These are phyloP conservation scores for Globisporangium rhizosaccharum DNA, from an alignment of 352 stramenopile species.

Conservation along the genomic window DNA sequence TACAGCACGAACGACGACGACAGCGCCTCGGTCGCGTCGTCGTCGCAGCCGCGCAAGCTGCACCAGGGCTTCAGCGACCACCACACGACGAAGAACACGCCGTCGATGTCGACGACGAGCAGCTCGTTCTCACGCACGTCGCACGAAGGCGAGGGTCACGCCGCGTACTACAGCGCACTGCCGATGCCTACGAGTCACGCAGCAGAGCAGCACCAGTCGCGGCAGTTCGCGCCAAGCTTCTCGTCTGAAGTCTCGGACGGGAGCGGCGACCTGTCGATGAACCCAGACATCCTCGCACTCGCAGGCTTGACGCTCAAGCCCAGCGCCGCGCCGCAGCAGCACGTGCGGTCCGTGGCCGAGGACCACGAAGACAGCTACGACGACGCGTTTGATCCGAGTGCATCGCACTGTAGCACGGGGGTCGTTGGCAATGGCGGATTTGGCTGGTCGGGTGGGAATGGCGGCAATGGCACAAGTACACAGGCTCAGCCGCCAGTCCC, in stretches of 20 bases:
- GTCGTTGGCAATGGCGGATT: background rate
- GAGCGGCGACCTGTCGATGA: conserved; percentile 39
- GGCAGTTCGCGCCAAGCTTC: conserved; percentile 20
- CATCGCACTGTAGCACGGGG: background rate
- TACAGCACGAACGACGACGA: conserved; percentile 7
- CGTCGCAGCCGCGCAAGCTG: conserved; percentile 16
- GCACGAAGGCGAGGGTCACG: conserved; percentile 14
- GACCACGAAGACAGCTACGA: conserved; percentile 12
- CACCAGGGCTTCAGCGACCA: conserved; percentile 14
- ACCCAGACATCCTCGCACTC: conserved; percentile 52
- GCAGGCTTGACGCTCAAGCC: conserved; percentile 32
- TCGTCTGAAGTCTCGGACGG: conserved; percentile 35
- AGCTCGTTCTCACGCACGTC: conserved; percentile 47
- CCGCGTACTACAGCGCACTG: conserved; percentile 6
- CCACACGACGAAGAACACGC: conserved; percentile 10
- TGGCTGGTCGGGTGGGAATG: conserved; percentile 8
- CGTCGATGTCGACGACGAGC: conserved; percentile 57
- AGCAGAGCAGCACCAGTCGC: conserved; percentile 1
- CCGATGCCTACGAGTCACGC: conserved; percentile 15
- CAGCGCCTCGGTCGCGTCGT: background rate
- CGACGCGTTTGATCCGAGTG: background rate
- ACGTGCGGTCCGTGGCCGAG: conserved; percentile 6
- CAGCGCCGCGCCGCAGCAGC: conserved; percentile 4
- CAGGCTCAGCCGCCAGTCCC: too few relatives aligned
- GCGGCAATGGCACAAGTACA: background rate